Conservation (phyloP, 352 stramenopile genomes). For the Pythium monospermum region DNA sequence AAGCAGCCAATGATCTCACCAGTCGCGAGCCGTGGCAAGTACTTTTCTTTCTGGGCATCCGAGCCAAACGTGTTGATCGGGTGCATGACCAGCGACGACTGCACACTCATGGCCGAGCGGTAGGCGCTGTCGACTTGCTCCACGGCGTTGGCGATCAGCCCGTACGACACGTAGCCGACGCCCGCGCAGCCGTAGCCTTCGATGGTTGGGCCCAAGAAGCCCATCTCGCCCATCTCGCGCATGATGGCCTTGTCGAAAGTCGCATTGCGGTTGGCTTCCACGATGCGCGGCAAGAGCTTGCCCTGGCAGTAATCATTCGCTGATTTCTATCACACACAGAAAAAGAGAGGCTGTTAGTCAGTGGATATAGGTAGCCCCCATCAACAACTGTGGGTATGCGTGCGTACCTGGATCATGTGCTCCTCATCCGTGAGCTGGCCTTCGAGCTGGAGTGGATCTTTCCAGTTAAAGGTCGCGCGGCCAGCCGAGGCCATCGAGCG, state of each 20-base stretch:
- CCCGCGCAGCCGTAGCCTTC: slow-evolving; percentile 93
- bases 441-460: slow-evolving; percentile 74
- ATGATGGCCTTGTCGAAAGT: slow-evolving; percentile 94
- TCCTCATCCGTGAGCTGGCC: slow-evolving; percentile 88
- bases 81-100: slow-evolving; percentile 97
- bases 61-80: slow-evolving; percentile 97
- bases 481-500: slow-evolving; percentile 34
- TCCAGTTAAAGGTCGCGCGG: slow-evolving; percentile 67
- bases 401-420: slow-evolving; percentile 80
- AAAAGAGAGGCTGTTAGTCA: too few relatives aligned
- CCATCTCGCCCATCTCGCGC: slow-evolving; percentile 92
- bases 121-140: slow-evolving; percentile 97
- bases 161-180: slow-evolving; percentile 95
- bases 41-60: slow-evolving; percentile 94
- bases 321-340: slow-evolving; percentile 63
- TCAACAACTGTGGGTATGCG: not conserved
- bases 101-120: slow-evolving; percentile 96
- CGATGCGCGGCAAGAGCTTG: slow-evolving; percentile 91
- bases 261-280: slow-evolving; percentile 93
- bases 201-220: slow-evolving; percentile 93
- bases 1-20: slow-evolving; percentile 98
- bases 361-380: too few relatives aligned
- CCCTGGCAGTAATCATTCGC: slow-evolving; percentile 92
- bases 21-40: slow-evolving; percentile 91
- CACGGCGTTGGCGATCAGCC: slow-evolving; percentile 95